Conservation (phyloP, 1,139 yeast genomes). For the Candida sp. region DNA sequence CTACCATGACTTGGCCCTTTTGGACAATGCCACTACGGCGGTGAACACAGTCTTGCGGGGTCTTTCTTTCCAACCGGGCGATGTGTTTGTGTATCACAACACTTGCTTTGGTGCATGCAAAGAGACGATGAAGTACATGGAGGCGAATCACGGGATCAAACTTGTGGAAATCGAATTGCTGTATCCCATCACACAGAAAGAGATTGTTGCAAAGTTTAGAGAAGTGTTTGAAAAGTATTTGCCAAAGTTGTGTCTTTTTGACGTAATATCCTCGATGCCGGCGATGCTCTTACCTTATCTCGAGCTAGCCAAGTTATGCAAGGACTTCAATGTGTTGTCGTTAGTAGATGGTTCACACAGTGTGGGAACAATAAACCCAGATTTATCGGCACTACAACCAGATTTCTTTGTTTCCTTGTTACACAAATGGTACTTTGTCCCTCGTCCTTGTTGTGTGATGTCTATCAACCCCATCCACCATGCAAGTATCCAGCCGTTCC, state of each 20-base stretch:
- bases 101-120: slow-evolving; percentile 64
- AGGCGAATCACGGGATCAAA: slow-evolving; percentile 44
- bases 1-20: slow-evolving; percentile 48
- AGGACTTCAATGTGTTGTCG: slow-evolving; percentile 51
- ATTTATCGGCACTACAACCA: slow-evolving; percentile 50
- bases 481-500: slow-evolving; percentile 55
- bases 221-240: slow-evolving; percentile 24
- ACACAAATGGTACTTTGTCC: slow-evolving; percentile 72
- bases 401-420: slow-evolving; percentile 67
- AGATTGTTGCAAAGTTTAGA: slow-evolving; percentile 47
- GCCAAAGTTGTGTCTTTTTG: slow-evolving; percentile 56
- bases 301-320: slow-evolving; percentile 50
- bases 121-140: slow-evolving; percentile 54
- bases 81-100: slow-evolving; percentile 51
- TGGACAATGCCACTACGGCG: slow-evolving; percentile 67
- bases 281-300: slow-evolving; percentile 63
- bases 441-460: slow-evolving; percentile 62
- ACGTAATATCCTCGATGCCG: slow-evolving; percentile 68
- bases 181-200: slow-evolving; percentile 55
- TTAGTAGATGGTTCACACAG: slow-evolving; percentile 79
- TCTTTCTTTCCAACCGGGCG: slow-evolving; percentile 54
- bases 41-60: slow-evolving; percentile 63
- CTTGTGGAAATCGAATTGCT: slow-evolving; percentile 43
- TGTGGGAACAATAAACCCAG: slow-evolving; percentile 51
- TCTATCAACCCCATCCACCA: slow-evolving; percentile 62